phyloP scores from a whole-genome alignment of 2,329 filamentous ascomycete genomes.

The Alternaria viburni region DNA sequence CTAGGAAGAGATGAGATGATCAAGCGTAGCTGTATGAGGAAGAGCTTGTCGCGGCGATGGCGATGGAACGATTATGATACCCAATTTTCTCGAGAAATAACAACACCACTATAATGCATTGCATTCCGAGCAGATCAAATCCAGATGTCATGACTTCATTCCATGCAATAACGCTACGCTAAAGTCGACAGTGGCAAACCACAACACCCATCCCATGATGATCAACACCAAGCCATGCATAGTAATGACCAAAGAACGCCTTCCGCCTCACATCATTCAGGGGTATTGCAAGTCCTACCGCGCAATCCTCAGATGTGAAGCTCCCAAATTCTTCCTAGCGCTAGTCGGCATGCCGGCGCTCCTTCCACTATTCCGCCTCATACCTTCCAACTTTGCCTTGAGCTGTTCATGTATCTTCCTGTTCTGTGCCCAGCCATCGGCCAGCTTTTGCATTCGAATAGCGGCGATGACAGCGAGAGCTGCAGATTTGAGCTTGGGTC shows the following conservation, averaged over 20 bases:
- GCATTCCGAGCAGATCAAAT: not conserved
- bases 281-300: constrained; percentile 4
- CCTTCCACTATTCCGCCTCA: constrained; percentile 43
- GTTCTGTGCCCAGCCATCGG: constrained; percentile 58
- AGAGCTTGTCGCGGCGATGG: no score
- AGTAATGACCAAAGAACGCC: constrained; percentile 12
- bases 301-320: constrained; percentile 46
- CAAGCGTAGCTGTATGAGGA: no score
- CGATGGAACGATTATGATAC: not conserved
- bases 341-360: constrained; percentile 17
- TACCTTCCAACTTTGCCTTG: constrained; percentile 54
- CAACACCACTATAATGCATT: not conserved
- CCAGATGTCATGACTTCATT: constrained; percentile 12
- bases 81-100: not conserved
- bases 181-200: not conserved
- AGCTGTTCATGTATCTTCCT: constrained; percentile 57
- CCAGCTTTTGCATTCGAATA: constrained; percentile 58
- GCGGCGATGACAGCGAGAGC: constrained; percentile 58
- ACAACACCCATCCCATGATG: not conserved
- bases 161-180: not conserved
- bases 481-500: constrained; percentile 56
- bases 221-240: constrained; percentile 30
- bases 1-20: not conserved
- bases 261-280: constrained; percentile 40
- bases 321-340: constrained; percentile 57